Conservation (phyloP, 2,329 filamentous ascomycete species). For the Colletotrichum tamarilloi region DNA sequence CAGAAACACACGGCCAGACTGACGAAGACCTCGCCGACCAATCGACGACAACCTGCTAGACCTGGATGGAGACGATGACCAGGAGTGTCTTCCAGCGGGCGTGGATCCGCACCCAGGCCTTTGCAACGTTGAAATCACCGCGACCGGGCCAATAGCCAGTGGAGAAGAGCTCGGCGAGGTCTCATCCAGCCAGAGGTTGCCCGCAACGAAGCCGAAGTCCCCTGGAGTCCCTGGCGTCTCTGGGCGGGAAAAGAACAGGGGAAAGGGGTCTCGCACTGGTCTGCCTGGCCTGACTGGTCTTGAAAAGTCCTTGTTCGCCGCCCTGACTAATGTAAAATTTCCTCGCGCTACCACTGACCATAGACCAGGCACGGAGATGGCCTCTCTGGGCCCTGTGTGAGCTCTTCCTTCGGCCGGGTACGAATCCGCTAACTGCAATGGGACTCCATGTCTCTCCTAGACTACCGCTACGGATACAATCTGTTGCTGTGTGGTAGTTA, state of each 20-base stretch:
- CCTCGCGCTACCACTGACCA: constrained; percentile 24
- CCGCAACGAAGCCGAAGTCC: neutral
- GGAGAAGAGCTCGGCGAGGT: constrained; percentile 12
- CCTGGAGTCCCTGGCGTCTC: neutral
- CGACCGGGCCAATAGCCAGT: constrained; percentile 17
- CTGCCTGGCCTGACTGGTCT: constrained; percentile 2
- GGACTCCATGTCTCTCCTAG: neutral
- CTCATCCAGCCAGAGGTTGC: neutral
- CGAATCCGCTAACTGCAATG: neutral
- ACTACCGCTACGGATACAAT: neutral
- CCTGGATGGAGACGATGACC: neutral
- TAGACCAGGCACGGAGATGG: constrained; percentile 30
- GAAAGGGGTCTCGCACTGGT: constrained; percentile 5
- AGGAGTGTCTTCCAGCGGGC: constrained; percentile 7
- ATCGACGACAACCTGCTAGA: neutral
- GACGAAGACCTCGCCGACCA: neutral
- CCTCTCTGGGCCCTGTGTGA: constrained; percentile 11
- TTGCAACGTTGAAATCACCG: constrained; percentile 33
- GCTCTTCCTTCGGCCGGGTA: constrained; percentile 7
- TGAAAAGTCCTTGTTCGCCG: constrained; percentile 25
- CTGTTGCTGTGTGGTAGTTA: neutral
- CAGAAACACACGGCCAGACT: neutral
- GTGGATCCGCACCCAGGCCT: constrained; percentile 24
- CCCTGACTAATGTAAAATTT: constrained; percentile 35
- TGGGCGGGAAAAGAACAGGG: constrained; percentile 1